A percentile compares a stretch with the other conserved stretches of the same genome.
Evolutionary conservation across 1,284 basidiomycete genomes (phyloP).

Genomic region (Cryptococcus maquisensis): DNA sequence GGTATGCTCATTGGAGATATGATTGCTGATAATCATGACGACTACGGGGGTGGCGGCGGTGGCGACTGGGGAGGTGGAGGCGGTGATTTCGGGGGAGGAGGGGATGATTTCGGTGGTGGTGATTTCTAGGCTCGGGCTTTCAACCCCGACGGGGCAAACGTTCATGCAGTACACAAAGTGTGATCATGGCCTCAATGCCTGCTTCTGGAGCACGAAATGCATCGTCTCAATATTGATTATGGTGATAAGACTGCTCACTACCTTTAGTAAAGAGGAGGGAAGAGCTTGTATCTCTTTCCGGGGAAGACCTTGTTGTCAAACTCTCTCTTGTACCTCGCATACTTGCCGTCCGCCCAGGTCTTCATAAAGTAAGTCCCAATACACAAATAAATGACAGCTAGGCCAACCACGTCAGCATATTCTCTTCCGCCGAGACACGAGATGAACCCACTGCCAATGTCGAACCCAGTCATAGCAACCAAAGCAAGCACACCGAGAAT

Average conservation of each 20-base stretch:
- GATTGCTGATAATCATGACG: constrained; percentile 32
- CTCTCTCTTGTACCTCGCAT: constrained; percentile 84
- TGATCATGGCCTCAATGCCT: not conserved
- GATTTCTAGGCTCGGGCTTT: too few relatives aligned
- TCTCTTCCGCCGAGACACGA: not conserved
- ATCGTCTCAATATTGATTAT: not conserved
- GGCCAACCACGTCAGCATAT: not conserved
- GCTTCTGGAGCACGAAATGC: not conserved
- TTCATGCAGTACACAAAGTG: too few relatives aligned
- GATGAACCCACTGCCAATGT: constrained; percentile 62
- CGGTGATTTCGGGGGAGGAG: constrained; percentile 20
- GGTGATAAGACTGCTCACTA: not conserved
- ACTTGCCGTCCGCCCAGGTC: constrained; percentile 89
- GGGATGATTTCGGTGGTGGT: too few relatives aligned
- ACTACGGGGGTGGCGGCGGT: constrained; percentile 38
- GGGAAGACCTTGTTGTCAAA: constrained; percentile 66
- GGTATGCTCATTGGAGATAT: constrained; percentile 47
- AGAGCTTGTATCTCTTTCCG: constrained; percentile 42
- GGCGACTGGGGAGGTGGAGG: constrained; percentile 25
- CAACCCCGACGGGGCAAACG: too few relatives aligned
- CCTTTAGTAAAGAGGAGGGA: constrained; percentile 36
- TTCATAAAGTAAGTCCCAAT: constrained; percentile 72
- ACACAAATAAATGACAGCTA: constrained; percentile 68
- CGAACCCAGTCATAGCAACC: constrained; percentile 68
- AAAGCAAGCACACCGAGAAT: constrained; percentile 70